Conservation (phyloP, 305 asterid species). For the Withania somnifera region DNA sequence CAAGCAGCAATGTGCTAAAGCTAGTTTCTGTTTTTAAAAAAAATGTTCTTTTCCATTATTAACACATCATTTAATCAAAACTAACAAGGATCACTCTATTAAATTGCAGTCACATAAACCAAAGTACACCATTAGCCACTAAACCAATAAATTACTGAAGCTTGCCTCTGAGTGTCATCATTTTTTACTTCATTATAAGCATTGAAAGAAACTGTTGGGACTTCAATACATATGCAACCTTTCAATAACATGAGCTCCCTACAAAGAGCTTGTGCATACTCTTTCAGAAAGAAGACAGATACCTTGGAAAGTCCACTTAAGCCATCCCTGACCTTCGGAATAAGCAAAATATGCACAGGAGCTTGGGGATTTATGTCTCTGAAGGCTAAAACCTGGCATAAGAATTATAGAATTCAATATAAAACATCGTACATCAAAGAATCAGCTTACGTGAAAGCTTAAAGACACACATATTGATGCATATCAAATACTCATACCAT, state of each 20-base stretch:
- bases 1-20: neutral
- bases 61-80: neutral
- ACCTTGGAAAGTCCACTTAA: constrained; percentile 58
- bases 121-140: neutral
- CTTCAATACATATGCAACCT: too few species aligned
- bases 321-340: constrained; percentile 74
- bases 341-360: constrained; percentile 66
- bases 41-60: neutral
- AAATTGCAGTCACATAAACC: too few species aligned
- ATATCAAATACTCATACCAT: neutral
- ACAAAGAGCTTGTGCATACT: neutral
- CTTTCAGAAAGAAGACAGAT: neutral
- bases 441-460: neutral
- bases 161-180: neutral
- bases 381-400: constrained; percentile 75
- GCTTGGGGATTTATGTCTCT: constrained; percentile 88
- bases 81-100: neutral
- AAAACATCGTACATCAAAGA: neutral
- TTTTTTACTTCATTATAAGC: neutral
- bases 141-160: neutral
- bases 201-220: too few species aligned
- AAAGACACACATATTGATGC: neutral
- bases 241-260: neutral
- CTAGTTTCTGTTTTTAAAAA: neutral
- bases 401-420: neutral